phyloP scores from a whole-genome alignment of 257 asterid species.

The Solanum phureja region DNA sequence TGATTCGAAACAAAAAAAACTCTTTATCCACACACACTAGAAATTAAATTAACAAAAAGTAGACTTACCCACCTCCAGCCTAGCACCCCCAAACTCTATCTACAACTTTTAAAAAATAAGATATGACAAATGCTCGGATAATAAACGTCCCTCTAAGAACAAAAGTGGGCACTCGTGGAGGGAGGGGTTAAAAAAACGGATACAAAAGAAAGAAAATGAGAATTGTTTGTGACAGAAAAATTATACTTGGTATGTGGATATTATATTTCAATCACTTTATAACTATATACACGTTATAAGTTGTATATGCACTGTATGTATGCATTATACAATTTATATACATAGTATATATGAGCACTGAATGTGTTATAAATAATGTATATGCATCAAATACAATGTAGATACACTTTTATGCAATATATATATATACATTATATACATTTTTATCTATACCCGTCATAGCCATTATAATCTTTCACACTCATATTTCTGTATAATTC shows the following conservation, averaged over 20 bases:
- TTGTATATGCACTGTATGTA: not conserved
- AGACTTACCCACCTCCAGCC: not conserved
- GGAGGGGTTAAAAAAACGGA: not conserved
- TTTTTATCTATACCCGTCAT: not conserved
- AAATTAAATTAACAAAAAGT: not conserved
- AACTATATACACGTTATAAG: not conserved
- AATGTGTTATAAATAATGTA: not conserved
- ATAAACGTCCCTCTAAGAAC: no score
- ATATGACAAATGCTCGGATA: accelerated
- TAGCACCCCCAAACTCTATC: not conserved
- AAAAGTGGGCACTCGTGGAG: not conserved
- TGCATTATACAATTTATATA: not conserved
- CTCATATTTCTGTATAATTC: not conserved
- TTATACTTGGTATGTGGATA: not conserved
- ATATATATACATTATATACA: no score
- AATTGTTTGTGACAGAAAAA: not conserved
- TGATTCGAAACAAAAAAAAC: no score
- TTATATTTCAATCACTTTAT: no score
- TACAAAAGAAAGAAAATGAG: not conserved
- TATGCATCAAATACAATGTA: not conserved
- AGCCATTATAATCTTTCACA: not conserved
- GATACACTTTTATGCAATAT: no score
- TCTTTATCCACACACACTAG: not conserved
- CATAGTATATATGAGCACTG: not conserved
- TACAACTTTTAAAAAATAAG: no score